Evolutionary conservation across 2,329 filamentous ascomycete species (phyloP), one percentile per base, ranked within the genome.

Genomic region (Beauveria varroae): DNA sequence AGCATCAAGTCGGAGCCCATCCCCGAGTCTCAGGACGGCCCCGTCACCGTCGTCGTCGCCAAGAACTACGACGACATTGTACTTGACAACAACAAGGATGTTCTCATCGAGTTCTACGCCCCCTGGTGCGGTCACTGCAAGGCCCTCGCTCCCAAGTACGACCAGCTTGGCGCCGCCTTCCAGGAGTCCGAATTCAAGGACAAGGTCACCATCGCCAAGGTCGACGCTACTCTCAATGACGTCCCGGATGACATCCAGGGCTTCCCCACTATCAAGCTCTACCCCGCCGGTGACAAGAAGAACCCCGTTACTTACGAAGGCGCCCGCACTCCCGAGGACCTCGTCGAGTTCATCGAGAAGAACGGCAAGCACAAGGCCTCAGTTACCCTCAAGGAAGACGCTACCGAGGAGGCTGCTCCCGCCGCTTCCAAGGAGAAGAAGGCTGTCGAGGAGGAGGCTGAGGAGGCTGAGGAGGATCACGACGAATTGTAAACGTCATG

Each of bases 101-200:
- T 99, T 63, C 85, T 99, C 67, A 79, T 99, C 66, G 95, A 99
- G 82, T 98, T 96, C 82, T 99, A 99, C 81, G 95, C 95, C 63
- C 95, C 95, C 66, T 99, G 95, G 95, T 99, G 95, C 76, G 95
- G 95, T 69, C 95, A 99, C 86, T 99, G 95, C 91, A 98, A 98
- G 86, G 93, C 86, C 76, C 88, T 99, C 65, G 93, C 95, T 62
- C 95, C 95, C 71, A 88, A 96, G 77, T 99, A 97, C 77, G 95
- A 99, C 66, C 91, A 97, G 76, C 89, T 99, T 63, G 95, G 85
- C 61, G 76, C 82, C 63, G 81, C 86, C 63, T 97, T 91, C 79
- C 81, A 86, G 85, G 76, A 86, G 86, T 81, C 88, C 80, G 87
- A 90, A 68, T 89, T 87, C 78, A 89, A 90, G 76, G 82, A 87